These are phyloP conservation scores for Brassica nigra DNA, from an alignment of 345 rosid genomes.

Conservation along the genomic window DNA sequence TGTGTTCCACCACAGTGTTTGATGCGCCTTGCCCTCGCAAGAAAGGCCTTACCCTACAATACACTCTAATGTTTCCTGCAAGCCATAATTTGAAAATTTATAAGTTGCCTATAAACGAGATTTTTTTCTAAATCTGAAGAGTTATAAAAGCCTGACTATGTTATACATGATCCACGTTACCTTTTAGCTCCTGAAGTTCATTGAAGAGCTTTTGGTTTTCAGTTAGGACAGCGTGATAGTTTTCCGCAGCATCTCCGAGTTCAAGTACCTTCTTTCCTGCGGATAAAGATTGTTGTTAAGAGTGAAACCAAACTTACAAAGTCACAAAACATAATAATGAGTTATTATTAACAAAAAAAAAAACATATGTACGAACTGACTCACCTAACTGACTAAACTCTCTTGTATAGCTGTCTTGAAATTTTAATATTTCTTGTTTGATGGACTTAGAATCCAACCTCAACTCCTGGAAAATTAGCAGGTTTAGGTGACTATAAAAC, in stretches of 20 bases:
- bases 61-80: constrained; percentile 92
- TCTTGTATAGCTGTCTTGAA: constrained; percentile 46
- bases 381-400: constrained; percentile 63
- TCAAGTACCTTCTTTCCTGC: constrained; percentile 58
- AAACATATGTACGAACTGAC: constrained; percentile 8
- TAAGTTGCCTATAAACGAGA: constrained; percentile 5
- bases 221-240: constrained; percentile 66
- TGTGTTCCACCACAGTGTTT: constrained; percentile 54
- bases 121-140: neutral
- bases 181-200: constrained; percentile 95
- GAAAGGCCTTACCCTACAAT: constrained; percentile 83
- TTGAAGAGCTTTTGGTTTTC: constrained; percentile 83
- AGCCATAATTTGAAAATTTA: neutral
- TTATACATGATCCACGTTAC: constrained; percentile 40
- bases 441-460: constrained; percentile 54
- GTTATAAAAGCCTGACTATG: neutral
- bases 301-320: constrained; percentile 12
- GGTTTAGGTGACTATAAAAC: constrained; percentile 10
- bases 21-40: constrained; percentile 58
- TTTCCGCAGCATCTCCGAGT: constrained; percentile 64
- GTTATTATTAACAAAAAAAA: neutral
- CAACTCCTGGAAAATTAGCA: constrained; percentile 58
- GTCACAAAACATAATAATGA: neutral
- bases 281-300: neutral
- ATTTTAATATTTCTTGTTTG: constrained; percentile 60